Percentiles rank a stretch among this genome's conserved stretches.
Evolutionary conservation across 2,329 filamentous ascomycete species (phyloP).

Genomic region (Phoma herbarum): DNA sequence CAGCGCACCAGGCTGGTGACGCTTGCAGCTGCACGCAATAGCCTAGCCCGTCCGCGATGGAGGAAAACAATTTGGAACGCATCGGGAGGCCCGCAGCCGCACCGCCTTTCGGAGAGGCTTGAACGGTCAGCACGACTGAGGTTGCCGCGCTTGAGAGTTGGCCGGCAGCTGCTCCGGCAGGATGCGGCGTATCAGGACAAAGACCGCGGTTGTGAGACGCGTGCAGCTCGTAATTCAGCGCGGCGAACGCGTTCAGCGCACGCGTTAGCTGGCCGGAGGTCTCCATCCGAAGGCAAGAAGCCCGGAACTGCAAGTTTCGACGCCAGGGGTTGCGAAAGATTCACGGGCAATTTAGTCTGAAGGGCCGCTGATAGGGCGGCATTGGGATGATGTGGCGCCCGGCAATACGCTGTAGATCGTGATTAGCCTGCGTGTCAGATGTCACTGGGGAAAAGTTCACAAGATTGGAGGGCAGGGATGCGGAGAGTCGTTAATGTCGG

Average conservation of each 20-base stretch:
- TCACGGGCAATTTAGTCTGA: background rate
- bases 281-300: background rate
- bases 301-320: background rate
- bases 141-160: constrained; percentile 5
- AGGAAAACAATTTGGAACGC: constrained; percentile 3
- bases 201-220: constrained; percentile 12
- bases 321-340: constrained; percentile 1
- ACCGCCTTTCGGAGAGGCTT: constrained; percentile 8
- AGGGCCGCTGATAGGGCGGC: constrained; percentile 17
- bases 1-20: background rate
- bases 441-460: constrained; percentile 1
- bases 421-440: constrained; percentile 21
- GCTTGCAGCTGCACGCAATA: constrained; percentile 19
- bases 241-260: constrained; percentile 4
- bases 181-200: constrained; percentile 5
- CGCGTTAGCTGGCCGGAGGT: constrained; percentile 1
- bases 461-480: background rate
- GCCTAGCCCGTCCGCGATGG: constrained; percentile 3
- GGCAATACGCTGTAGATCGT: constrained; percentile 20
- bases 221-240: constrained; percentile 9
- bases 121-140: background rate
- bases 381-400: constrained; percentile 22
- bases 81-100: constrained; percentile 17
- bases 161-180: constrained; percentile 10
- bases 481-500: constrained; percentile 1